phyloP scores from a whole-genome alignment of 2,329 filamentous ascomycete species.

The Balansia obtecta region DNA sequence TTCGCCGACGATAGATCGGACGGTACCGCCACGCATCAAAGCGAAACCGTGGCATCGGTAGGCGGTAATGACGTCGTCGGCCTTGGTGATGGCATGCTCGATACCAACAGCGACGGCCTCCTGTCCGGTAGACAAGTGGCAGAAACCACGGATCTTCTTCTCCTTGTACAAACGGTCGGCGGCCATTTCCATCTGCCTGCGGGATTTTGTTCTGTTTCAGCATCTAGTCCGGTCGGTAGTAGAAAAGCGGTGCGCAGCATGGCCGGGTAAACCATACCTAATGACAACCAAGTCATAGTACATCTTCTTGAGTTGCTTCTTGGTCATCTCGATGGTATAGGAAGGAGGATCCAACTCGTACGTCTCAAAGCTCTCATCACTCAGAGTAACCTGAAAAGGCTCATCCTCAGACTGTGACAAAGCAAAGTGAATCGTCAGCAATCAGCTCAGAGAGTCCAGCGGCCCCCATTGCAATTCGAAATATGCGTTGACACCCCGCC shows the following conservation, averaged over 20 bases:
- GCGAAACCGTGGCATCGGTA: slow-evolving; percentile 99
- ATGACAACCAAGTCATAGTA: slow-evolving; percentile 95
- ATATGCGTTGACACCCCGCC: no score
- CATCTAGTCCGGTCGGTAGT: background rate
- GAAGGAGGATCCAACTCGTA: slow-evolving; percentile 95
- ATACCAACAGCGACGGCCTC: slow-evolving; percentile 96
- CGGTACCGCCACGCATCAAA: slow-evolving; percentile 82
- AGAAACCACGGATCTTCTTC: slow-evolving; percentile 99
- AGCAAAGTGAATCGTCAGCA: slow-evolving; percentile 9
- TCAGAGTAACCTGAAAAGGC: slow-evolving; percentile 82
- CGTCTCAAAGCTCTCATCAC: slow-evolving; percentile 98
- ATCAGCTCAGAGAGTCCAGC: background rate
- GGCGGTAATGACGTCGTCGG: slow-evolving; percentile 91
- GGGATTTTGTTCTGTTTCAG: slow-evolving; percentile 17
- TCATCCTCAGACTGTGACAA: slow-evolving; percentile 74
- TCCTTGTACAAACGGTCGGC: slow-evolving; percentile 99
- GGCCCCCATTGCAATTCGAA: background rate
- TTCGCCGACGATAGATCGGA: slow-evolving; percentile 92
- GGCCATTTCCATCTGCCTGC: slow-evolving; percentile 98
- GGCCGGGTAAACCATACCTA: slow-evolving; percentile 47
- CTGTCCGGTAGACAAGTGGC: slow-evolving; percentile 93
- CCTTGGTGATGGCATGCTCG: slow-evolving; percentile 83
- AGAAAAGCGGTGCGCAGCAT: background rate
- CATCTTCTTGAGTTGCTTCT: slow-evolving; percentile 98
- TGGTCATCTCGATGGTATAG: slow-evolving; percentile 86